phyloP scores from a whole-genome alignment of 2,329 filamentous ascomycete genomes.

The Cytospora piceicola region DNA sequence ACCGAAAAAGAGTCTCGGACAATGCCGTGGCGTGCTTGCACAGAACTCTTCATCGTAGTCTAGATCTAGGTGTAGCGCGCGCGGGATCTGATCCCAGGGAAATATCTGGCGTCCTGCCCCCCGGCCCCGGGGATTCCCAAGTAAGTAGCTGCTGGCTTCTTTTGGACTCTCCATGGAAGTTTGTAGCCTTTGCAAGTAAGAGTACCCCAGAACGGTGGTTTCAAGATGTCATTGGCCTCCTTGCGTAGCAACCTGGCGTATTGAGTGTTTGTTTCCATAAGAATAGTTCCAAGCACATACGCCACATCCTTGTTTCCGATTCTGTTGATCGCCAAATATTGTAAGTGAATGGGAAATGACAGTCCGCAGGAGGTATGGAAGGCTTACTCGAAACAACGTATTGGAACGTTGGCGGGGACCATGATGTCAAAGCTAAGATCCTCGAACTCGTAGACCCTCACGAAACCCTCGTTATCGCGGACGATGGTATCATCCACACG shows the following conservation, averaged over 20 bases:
- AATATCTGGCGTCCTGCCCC: too few species aligned
- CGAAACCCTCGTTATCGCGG: not conserved
- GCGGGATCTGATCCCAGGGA: too few species aligned
- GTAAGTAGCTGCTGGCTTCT: too few species aligned
- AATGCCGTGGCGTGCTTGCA: too few species aligned
- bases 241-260: not conserved
- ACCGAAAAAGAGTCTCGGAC: too few species aligned
- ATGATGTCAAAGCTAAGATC: not conserved
- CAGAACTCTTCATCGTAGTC: too few species aligned
- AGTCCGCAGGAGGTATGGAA: not conserved
- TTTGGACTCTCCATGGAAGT: too few species aligned
- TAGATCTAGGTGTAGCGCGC: too few species aligned
- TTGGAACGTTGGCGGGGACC: not conserved
- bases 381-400: not conserved
- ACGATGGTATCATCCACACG: not conserved
- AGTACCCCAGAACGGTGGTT: not conserved
- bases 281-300: not conserved
- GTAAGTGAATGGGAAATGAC: not conserved
- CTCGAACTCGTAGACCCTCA: not conserved
- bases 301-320: not conserved
- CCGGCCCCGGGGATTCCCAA: too few species aligned
- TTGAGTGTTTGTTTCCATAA: accelerated
- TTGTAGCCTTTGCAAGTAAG: not conserved
- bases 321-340: not conserved
- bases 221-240: not conserved